Evolutionary conservation across 805 yeast genomes (phyloP), one percentile per base, ranked within the genome.

Genomic region (Saturnispora gosingensis): DNA sequence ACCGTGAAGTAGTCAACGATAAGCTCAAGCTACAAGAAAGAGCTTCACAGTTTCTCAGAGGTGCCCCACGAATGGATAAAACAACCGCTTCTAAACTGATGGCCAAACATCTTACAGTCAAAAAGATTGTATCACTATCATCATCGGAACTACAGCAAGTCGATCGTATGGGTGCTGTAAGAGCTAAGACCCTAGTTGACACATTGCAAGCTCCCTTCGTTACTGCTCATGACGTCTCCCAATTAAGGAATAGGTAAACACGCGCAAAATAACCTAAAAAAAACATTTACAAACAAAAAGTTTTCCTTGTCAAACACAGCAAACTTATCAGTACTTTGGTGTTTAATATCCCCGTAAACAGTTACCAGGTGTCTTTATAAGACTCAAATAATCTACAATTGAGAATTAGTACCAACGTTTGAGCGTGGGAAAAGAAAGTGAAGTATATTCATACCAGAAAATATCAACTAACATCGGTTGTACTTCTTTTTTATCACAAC

Each of bases 11-110:
- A 30, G 52, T 51, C 4, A 56, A 57, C 18, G 67, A 66, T 38
- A 52, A 57, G 2, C 77, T 74, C 53, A 77, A 69, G 58, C 70
- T 73, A 42, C 52, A 49, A 43, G 52, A 49, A 22, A 43, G 52
- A 36, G 52, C 32, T 11, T 49, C 52, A 1, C 48, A 49, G 30
- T 36, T 49, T 36, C 34, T 49, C 11, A 35, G 52, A 22, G 38
- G 40, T 5, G 44, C 45, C 27, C 48, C 48, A 5, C 11, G 52
- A 15, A 44, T 49, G 43, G 52, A 49, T 35, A 44, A 49, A 20
- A 44, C 52, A 16, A 44, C 48, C 1, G 24, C 45, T 9, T 40
- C 52, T 10, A 44, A 36, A 28, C 15, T 49, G 10, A 36, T 55
- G 24, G 51, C 51, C 6, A 28, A 28, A 10, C 52, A 45, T 36